phyloP scores from a whole-genome alignment of 805 yeast species.

The Yarrowia osloensis region DNA sequence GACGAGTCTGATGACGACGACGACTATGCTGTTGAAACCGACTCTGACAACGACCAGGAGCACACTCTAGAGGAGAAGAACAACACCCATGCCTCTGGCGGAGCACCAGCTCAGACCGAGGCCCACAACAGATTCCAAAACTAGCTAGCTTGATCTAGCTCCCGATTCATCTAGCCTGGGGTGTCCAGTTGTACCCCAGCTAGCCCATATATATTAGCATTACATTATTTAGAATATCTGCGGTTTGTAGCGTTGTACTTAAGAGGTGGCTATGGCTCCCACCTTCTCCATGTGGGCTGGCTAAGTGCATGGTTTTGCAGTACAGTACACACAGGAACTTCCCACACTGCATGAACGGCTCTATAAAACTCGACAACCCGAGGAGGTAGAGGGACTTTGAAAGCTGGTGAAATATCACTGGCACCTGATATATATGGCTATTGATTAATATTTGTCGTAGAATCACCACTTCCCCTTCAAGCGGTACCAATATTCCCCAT shows the following conservation, averaged over 20 bases:
- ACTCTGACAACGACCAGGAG: not conserved
- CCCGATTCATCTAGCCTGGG: slow-evolving; percentile 4
- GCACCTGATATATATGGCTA: too few relatives aligned
- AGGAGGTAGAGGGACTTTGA: too few relatives aligned
- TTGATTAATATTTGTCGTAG: too few relatives aligned
- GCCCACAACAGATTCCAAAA: not conserved
- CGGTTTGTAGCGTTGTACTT: not conserved
- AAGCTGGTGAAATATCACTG: too few relatives aligned
- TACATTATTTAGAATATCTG: slow-evolving; percentile 11
- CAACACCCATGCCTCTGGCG: not conserved
- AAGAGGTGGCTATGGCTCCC: not conserved
- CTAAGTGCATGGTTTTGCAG: too few relatives aligned
- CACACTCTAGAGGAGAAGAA: slow-evolving; percentile 16
- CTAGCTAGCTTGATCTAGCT: not conserved
- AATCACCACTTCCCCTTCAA: too few relatives aligned
- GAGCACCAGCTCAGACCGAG: not conserved
- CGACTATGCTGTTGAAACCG: slow-evolving; percentile 14
- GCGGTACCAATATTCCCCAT: not conserved
- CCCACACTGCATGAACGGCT: too few relatives aligned
- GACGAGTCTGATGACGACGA: slow-evolving; percentile 12
- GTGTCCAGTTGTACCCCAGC: not conserved
- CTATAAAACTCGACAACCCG: too few relatives aligned
- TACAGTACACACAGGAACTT: too few relatives aligned
- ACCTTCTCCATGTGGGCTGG: too few relatives aligned
- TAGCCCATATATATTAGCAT: slow-evolving; percentile 28